A percentile compares a stretch with the other conserved stretches of the same genome.
Conservation (phyloP, 805 yeast genomes). For the Wickerhamomyces ciferrii region DNA sequence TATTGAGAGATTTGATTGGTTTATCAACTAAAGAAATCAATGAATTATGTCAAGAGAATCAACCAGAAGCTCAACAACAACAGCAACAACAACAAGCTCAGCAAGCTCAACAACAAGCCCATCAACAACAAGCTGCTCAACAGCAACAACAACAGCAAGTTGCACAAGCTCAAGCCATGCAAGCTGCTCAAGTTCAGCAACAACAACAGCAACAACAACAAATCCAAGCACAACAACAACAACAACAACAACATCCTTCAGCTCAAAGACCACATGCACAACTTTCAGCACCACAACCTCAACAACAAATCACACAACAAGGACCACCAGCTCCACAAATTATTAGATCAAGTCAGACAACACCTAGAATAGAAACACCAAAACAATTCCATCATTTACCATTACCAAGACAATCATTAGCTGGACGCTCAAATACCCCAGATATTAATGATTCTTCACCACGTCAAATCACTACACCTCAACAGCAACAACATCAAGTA, state of each 20-base stretch:
- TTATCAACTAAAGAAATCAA: slow-evolving; percentile 10
- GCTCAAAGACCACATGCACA: slow-evolving; percentile 8
- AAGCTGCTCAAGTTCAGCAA: slow-evolving; percentile 5
- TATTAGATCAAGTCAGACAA: background rate
- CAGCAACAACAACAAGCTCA: slow-evolving; percentile 10
- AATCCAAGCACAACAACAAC: slow-evolving; percentile 7
- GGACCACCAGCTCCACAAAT: slow-evolving; percentile 18
- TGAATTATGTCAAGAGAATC: slow-evolving; percentile 8
- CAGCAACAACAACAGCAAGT: slow-evolving; percentile 1
- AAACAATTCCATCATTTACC: slow-evolving; percentile 22
- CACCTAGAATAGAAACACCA: slow-evolving; percentile 9
- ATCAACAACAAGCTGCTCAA: background rate
- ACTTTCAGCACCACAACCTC: slow-evolving; percentile 9
- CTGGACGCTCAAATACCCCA: slow-evolving; percentile 12
- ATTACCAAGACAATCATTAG: slow-evolving; percentile 17
- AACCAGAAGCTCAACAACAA: slow-evolving; percentile 4
- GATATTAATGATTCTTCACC: background rate
- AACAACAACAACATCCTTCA: slow-evolving; percentile 11
- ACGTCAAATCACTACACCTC: background rate
- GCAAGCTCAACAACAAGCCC: slow-evolving; percentile 7
- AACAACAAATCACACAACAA: slow-evolving; percentile 14
- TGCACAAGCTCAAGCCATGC: too few species aligned
- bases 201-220: slow-evolving; percentile 7
- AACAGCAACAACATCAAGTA: background rate
- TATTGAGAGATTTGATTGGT: slow-evolving; percentile 27